phyloP scores from a whole-genome alignment of 352 stramenopile species.

The Hyaloperonospora arabidopsidis region DNA sequence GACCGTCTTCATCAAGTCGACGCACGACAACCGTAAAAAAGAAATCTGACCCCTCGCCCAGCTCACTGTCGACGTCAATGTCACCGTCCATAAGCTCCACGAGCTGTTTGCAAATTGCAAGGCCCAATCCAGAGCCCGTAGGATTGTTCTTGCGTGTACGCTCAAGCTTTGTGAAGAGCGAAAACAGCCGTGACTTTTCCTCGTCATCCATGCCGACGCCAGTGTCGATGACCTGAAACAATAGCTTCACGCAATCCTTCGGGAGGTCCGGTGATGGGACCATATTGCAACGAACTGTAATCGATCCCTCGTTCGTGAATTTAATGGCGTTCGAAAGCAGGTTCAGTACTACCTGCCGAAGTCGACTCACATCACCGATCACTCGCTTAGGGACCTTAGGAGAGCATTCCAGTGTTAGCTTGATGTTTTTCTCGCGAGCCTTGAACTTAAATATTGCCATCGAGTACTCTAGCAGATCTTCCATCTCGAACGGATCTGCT shows the following conservation, averaged over 20 bases:
- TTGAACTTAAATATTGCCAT: constrained; percentile 83
- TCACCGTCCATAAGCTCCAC: constrained; percentile 64
- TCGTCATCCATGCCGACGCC: constrained; percentile 60
- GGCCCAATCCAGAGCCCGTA: constrained; percentile 51
- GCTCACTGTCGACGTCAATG: constrained; percentile 62
- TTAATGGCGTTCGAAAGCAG: constrained; percentile 75
- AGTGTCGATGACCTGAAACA: constrained; percentile 67
- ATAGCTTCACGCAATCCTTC: constrained; percentile 50
- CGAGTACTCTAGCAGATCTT: constrained; percentile 65
- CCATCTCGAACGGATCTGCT: constrained; percentile 67
- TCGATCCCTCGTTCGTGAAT: constrained; percentile 66
- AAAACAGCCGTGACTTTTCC: constrained; percentile 57
- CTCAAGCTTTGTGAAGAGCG: constrained; percentile 58
- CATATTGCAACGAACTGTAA: constrained; percentile 55
- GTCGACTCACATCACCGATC: constrained; percentile 52
- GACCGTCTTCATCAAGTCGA: constrained; percentile 39
- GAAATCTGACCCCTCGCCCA: constrained; percentile 58
- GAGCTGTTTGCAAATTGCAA: constrained; percentile 70
- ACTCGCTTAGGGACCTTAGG: constrained; percentile 46
- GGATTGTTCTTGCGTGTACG: constrained; percentile 62
- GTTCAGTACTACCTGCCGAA: constrained; percentile 68
- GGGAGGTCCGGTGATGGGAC: constrained; percentile 46
- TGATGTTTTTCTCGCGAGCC: constrained; percentile 72
- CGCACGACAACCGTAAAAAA: constrained; percentile 60
- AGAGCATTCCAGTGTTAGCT: constrained; percentile 54